Percentiles rank a stretch among this genome's conserved stretches.
Conservation (phyloP, 2,329 filamentous ascomycete genomes). For the Cladosporium sp. region DNA sequence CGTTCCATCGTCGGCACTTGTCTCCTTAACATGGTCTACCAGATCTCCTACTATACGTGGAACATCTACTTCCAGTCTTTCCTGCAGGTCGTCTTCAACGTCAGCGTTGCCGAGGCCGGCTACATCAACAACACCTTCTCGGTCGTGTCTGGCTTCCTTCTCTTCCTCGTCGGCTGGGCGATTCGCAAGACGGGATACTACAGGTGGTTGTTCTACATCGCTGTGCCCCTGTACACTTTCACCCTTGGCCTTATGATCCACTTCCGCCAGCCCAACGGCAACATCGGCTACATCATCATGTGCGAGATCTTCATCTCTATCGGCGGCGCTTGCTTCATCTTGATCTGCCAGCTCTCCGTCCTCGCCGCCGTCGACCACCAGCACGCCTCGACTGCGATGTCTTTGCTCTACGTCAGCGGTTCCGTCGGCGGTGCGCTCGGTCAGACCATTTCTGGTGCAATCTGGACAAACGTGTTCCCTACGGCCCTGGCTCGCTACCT, state of each 20-base stretch:
- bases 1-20: constrained; percentile 51
- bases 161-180: constrained; percentile 43
- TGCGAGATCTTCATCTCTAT: constrained; percentile 53
- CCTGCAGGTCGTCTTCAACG: constrained; percentile 36
- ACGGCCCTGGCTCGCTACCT: constrained; percentile 16
- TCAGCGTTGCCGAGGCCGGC: constrained; percentile 25
- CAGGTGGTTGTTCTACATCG: constrained; percentile 41
- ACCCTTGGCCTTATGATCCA: constrained; percentile 28
- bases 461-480: constrained; percentile 26
- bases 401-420: constrained; percentile 20
- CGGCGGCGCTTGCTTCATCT: constrained; percentile 50
- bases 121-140: constrained; percentile 33
- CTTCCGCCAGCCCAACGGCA: constrained; percentile 29
- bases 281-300: constrained; percentile 47
- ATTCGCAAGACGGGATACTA: constrained; percentile 46
- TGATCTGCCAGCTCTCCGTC: constrained; percentile 56
- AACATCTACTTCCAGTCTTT: constrained; percentile 39
- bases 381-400: constrained; percentile 23
- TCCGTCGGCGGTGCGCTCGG: constrained; percentile 50
- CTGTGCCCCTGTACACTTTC: constrained; percentile 33
- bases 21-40: constrained; percentile 39
- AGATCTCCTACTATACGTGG: constrained; percentile 33
- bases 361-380: constrained; percentile 45
- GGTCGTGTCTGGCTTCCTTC: constrained; percentile 39
- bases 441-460: constrained; percentile 28